Evolutionary conservation across 805 yeast species (phyloP), one percentile per base, ranked within the genome.

Genomic region (Zygotorulaspora danielsina): DNA sequence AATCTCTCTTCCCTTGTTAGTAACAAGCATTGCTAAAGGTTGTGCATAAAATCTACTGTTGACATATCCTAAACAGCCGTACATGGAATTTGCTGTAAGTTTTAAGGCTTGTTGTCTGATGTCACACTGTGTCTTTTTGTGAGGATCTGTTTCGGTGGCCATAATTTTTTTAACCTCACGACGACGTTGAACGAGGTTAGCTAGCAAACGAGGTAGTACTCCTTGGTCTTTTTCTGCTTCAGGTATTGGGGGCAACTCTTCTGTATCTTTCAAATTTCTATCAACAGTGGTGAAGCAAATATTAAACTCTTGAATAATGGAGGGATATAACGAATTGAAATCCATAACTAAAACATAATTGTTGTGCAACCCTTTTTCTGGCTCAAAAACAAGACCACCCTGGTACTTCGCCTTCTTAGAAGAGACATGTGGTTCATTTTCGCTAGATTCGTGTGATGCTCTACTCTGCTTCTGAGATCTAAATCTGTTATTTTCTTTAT

Each of bases 51-150:
- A 93, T 55, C 98, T 75, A 16, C 97, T 87, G 53, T 83, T 76
- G 5, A 83, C 84, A 61, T 81, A 89, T 51, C 98, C 98, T 53
- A 93, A 73, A 75, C 97, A 93, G 58, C 98, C 98, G 66, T 93
- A 93, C 97, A 93, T 90, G n/a, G 98, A 93, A 65, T 93, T 93
- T 19, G 98, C 98, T 2, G 98, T 94, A 59, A 93, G 72, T 61
- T 93, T 93, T 59, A 93, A 75, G 0, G 98, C 97, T 61, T 84
- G 94, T 64, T 93, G 98, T 57, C 89, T 86, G 57, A 89, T 88
- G 61, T 93, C 97, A 70, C 83, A 87, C 57, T 90, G 96, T 0
- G 85, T 82, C 41, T 65, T 76, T 57, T 85, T 88, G 38, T 70
- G 65, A 0, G 78, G 69, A 16, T 80, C 76, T 31, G 74, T 72